phyloP scores from a whole-genome alignment of 2,329 filamentous ascomycete species.

The Trichoderma breve region DNA sequence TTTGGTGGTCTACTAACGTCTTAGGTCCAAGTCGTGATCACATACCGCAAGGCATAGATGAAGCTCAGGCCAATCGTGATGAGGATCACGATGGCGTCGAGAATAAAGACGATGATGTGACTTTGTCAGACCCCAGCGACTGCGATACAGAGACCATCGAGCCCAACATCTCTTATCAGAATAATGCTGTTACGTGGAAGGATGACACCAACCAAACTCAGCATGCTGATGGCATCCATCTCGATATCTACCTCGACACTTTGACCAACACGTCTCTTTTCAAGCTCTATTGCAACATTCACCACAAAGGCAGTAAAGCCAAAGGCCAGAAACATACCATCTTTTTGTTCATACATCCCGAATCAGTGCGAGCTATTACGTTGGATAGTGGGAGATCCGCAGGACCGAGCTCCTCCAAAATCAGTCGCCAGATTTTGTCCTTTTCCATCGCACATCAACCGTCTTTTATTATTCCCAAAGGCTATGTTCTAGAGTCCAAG shows the following conservation, averaged over 20 bases:
- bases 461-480: background rate
- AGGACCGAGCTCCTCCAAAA: background rate
- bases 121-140: background rate
- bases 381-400: background rate
- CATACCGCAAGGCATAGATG: background rate
- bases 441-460: background rate
- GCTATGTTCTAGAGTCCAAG: background rate
- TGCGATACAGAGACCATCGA: background rate
- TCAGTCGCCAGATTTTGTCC: background rate
- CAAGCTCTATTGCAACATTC: background rate
- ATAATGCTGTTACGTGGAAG: background rate
- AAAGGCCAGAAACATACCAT: background rate
- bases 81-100: background rate
- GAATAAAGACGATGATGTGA: background rate
- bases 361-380: background rate
- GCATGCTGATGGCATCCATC: background rate
- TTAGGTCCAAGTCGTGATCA: background rate
- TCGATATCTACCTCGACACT: background rate
- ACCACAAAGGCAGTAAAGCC: background rate
- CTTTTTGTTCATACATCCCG: conserved; percentile 1
- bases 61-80: background rate
- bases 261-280: background rate
- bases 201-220: background rate
- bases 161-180: background rate
- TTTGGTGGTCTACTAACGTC: background rate